phyloP scores from a whole-genome alignment of 495 filamentous ascomycete species.

The Copromyces sp. region DNA sequence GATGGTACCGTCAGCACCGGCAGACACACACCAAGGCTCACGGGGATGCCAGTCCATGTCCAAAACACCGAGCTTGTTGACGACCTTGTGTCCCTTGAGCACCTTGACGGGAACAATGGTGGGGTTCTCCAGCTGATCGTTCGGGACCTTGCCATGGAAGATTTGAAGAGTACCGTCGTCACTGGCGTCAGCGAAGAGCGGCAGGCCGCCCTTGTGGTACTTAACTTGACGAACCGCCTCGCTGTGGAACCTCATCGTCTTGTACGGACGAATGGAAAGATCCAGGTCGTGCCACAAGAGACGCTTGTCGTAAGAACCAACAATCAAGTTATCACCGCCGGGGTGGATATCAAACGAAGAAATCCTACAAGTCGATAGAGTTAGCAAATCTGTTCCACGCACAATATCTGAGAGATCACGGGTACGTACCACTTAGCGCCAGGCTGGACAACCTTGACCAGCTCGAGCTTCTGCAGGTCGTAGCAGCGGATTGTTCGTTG shows the following conservation, averaged over 20 bases:
- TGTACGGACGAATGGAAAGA: constrained; percentile 80
- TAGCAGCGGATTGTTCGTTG: constrained; percentile 86
- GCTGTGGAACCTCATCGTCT: constrained; percentile 86
- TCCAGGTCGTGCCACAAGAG: constrained; percentile 97
- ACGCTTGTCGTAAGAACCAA: constrained; percentile 86
- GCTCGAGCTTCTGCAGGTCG: constrained; percentile 78
- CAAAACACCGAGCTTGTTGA: constrained; percentile 72
- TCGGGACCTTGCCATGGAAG: constrained; percentile 91
- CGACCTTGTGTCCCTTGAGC: constrained; percentile 77
- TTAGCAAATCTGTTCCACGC: constrained; percentile 1
- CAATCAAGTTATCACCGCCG: constrained; percentile 84
- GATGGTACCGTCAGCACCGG: constrained; percentile 80
- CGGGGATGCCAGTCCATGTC: constrained; percentile 91
- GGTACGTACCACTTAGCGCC: constrained; percentile 53
- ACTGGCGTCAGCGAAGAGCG: constrained; percentile 84
- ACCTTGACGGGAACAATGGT: constrained; percentile 94
- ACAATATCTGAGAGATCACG: background rate
- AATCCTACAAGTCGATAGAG: constrained; percentile 52
- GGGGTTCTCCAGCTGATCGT: constrained; percentile 89
- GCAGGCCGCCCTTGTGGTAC: constrained; percentile 75
- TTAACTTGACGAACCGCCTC: constrained; percentile 81
- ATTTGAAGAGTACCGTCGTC: constrained; percentile 92
- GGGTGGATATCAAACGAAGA: constrained; percentile 89
- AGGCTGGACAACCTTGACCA: constrained; percentile 83
- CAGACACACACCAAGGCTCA: constrained; percentile 88